Evolutionary conservation across 2,329 filamentous ascomycete genomes (phyloP), one percentile per base, ranked within the genome.

Genomic region (Venturia oleaginea): DNA sequence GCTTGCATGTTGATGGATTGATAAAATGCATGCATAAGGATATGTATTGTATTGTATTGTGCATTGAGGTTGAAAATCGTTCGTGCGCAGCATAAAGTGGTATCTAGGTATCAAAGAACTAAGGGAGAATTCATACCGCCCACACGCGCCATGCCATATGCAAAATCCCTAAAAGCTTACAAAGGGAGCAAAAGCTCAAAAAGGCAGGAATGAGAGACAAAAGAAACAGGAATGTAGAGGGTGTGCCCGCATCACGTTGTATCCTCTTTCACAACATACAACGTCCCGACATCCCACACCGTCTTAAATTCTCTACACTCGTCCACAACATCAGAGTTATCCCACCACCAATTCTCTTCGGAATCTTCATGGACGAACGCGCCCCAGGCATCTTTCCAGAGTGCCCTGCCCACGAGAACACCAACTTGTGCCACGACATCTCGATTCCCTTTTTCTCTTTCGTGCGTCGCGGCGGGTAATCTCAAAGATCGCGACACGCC

Each of bases 321-420:
- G 22, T 71, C 67, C 60, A 74, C 67, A 15, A 77, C 72, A 22
- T 73, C 71, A 17, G 72, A 69, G 55, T 76, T 72, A 61, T 76
- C 74, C 75, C 75, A 77, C 73, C 74, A 77, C 73, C 73, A 76
- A 30, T 59, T 22, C 24, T 43, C 59, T 7, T 59, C 59, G 11
- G 0, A 55, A 17, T 37, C 43, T 4, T 65, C 65, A 24, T 73
- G 69, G 11, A 76, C 73, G 60, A 73, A 75, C 2, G 63, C 43
- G 27, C 75, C 75, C 75, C 75, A 77, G 1, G 72, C 69, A 30
- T 75, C 74, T 64, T 71, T 73, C 75, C 75, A 77, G 4, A 76
- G 66, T 13, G 70, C 70, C 43, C 72, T 69, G 13, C 72, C 72
- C n/a, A 76, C 72, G 27, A 73, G 68, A 5, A 69, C 70, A 7